These are phyloP conservation scores for Aureobasidium sp. DNA, from an alignment of 2,329 filamentous ascomycete species.

Conservation along the genomic window DNA sequence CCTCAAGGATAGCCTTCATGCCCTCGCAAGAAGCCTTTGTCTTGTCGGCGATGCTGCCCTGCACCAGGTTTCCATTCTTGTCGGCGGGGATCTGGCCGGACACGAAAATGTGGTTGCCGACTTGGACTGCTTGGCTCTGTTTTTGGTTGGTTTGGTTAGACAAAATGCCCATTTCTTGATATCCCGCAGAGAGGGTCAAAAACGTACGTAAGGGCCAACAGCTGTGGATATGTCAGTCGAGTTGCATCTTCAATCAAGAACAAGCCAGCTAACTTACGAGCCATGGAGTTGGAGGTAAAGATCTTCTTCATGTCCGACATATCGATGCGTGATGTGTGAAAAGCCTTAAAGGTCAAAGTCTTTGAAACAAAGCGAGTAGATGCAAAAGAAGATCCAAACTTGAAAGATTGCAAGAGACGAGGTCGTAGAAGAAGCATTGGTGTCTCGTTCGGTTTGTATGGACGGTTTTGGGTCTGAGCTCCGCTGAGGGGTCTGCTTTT, in stretches of 20 bases:
- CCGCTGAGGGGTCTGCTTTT: not conserved
- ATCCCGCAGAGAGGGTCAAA: no score
- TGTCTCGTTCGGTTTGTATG: conserved; percentile 2
- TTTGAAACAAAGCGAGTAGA: not conserved
- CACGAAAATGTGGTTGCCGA: conserved; percentile 61
- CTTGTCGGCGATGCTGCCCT: conserved; percentile 60
- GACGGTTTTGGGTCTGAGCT: conserved; percentile 6
- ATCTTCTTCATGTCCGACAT: conserved; percentile 40
- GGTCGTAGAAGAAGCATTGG: conserved; percentile 9
- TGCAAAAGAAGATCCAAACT: not conserved
- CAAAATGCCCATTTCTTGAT: no score
- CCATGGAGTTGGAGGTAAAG: conserved; percentile 34
- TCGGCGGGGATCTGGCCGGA: conserved; percentile 73
- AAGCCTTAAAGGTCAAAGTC: not conserved
- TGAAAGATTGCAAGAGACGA: conserved; percentile 5
- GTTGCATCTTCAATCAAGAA: no score
- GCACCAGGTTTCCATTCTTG: conserved; percentile 51
- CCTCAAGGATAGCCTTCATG: conserved; percentile 74
- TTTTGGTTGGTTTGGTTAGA: no score
- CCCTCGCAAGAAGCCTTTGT: conserved; percentile 70
- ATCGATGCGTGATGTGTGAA: conserved; percentile 17
- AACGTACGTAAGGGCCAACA: conserved; percentile 36
- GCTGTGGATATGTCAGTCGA: conserved; percentile 26
- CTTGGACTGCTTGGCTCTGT: conserved; percentile 55
- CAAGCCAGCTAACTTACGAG: no score